Base-by-base conservation (phyloP, 805 yeast genomes). In the Martiniozyma abietophila region DNA sequence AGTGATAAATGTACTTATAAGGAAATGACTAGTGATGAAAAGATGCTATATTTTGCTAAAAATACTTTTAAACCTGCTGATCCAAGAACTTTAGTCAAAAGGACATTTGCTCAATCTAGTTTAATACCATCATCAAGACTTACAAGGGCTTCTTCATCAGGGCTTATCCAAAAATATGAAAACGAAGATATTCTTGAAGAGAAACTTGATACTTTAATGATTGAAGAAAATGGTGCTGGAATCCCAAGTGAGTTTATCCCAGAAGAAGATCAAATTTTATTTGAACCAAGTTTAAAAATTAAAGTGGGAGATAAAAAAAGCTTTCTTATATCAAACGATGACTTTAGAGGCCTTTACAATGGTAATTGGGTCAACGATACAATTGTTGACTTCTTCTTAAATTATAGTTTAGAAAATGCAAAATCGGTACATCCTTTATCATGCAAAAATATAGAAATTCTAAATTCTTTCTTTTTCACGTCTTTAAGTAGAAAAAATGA, bases 311-410 rank as follows among this genome's bases (percentile, higher is more conserved):
- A 76, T 45, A 69, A 68, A 5, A 66, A 72, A 26, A 54, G 59
- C 1, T 68, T 81, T 43, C 67, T 69, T 4, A 69, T 89, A 7
- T 65, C 76, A 1, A 69, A 73, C 39, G 65, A 71, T 25, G 98
- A 92, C 51, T 84, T 81, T 53, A 73, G 72, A 41, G 80, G 96
- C 29, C 64, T 89, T 8, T 76, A 77, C 49, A 78, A 80, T 38
- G 76, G 77, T 30, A 83, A 81, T 42, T 89, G 95, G 88, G 72
- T 92, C 31, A 89, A 92, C 58, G 98, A 92, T 50, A 71, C 80
- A 0, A 62, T 92, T 32, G 78, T 92, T 36, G 95, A 85, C 54
- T 89, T 89, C 51, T 86, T 83, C 48, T 64, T 84, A 19, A 74
- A 72, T 38, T 79, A 66, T 49, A 71, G 68, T 42, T 34, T 53